Evolutionary conservation across 2,329 filamentous ascomycete genomes (phyloP).

Genomic region (Aspergillus hortae): DNA sequence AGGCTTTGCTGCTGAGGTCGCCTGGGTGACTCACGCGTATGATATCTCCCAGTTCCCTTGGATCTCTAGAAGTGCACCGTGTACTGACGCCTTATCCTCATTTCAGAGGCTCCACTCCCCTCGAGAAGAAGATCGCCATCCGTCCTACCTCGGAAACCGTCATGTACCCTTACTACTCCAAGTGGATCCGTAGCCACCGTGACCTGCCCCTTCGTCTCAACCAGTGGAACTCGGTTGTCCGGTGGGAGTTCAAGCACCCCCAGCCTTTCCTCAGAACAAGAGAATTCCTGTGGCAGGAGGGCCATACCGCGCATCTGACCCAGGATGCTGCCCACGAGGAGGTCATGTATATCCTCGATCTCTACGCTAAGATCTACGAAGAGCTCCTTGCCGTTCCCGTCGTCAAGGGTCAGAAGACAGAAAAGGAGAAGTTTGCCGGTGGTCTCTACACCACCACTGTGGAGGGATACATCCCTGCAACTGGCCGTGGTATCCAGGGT

Average conservation of each 20-base stretch:
- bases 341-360: conserved; percentile 87
- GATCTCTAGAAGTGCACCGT: not conserved
- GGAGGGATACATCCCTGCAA: conserved; percentile 93
- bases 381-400: conserved; percentile 92
- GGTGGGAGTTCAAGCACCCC: conserved; percentile 96
- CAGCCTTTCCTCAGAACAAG: conserved; percentile 82
- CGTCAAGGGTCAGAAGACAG: conserved; percentile 89
- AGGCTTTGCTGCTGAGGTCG: conserved; percentile 79
- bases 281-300: conserved; percentile 98
- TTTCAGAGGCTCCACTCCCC: conserved; percentile 77
- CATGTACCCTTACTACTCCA: conserved; percentile 94
- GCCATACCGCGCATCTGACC: conserved; percentile 87
- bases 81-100: conserved; percentile 5
- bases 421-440: conserved; percentile 97
- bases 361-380: conserved; percentile 89
- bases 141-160: conserved; percentile 70
- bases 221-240: conserved; percentile 94
- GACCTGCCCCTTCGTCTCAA: conserved; percentile 92
- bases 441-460: conserved; percentile 95
- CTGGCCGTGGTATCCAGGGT: conserved; percentile 93
- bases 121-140: conserved; percentile 74
- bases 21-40: conserved; percentile 51
- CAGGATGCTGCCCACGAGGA: conserved; percentile 78
- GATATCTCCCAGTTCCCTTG: conserved; percentile 9
- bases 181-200: conserved; percentile 95